These are phyloP conservation scores for Boechera divaricarpa DNA, from an alignment of 345 rosid species.

Conservation along the genomic window DNA sequence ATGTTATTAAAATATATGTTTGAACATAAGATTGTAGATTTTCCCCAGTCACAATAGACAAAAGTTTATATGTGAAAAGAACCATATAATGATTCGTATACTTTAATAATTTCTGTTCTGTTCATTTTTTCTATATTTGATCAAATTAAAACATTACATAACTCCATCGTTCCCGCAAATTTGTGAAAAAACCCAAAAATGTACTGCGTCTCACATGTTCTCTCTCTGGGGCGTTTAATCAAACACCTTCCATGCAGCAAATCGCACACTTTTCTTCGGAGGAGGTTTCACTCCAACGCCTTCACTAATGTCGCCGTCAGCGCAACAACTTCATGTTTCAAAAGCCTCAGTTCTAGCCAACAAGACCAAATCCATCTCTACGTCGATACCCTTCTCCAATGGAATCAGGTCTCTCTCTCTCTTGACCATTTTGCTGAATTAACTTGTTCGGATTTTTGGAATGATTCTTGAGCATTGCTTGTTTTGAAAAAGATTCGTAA, in stretches of 20 bases:
- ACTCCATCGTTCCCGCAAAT: background rate
- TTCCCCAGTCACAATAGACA: background rate
- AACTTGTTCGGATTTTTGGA: background rate
- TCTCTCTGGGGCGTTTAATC: slow-evolving; percentile 66
- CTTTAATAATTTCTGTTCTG: too few relatives aligned
- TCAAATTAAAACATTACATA: background rate
- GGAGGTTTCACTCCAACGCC: slow-evolving; percentile 25
- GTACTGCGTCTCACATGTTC: slow-evolving; percentile 28
- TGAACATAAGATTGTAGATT: background rate
- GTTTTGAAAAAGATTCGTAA: slow-evolving; percentile 4
- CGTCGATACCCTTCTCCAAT: slow-evolving; percentile 72
- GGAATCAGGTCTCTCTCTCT: slow-evolving; percentile 71
- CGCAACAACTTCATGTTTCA: slow-evolving; percentile 47
- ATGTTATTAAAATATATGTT: background rate
- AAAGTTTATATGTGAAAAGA: background rate
- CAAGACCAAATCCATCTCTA: slow-evolving; percentile 69
- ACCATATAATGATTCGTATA: too few relatives aligned
- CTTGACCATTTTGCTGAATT: background rate
- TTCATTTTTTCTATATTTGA: too few relatives aligned
- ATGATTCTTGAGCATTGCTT: background rate
- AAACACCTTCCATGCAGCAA: slow-evolving; percentile 59
- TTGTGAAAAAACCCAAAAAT: background rate
- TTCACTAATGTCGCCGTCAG: slow-evolving; percentile 15
- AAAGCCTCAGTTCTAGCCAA: slow-evolving; percentile 58
- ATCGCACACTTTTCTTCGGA: slow-evolving; percentile 29